Base-by-base conservation (phyloP, 2,329 filamentous ascomycete genomes). In the Arthrocladium fulminans region DNA sequence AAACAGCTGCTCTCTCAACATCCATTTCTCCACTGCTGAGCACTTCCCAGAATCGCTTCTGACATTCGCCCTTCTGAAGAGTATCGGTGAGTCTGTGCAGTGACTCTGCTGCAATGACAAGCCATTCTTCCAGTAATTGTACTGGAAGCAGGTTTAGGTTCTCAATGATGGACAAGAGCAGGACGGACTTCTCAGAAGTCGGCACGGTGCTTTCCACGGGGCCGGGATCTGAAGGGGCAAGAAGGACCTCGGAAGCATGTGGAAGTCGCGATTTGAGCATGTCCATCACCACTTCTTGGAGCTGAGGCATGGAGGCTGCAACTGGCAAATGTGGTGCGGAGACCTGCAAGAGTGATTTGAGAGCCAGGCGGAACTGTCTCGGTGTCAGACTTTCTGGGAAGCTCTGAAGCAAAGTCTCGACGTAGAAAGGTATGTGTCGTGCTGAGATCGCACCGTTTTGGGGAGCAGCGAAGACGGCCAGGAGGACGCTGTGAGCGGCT, bases 351-450 rank as follows among this genome's bases (percentile, higher is more conserved):
- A 95, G 72, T 1, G 87, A 90, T 63, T 84, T 86, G 72, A 94
- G 89, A 9, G 88, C 89, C 8, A 95, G 73, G 24, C 88, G 79
- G 70, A 96, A 95, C 63, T 96, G 89, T 13, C 88, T 80, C 1
- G 86, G 75, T 0, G 86, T 89, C 17, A 95, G 79, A 50, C 83
- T 84, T 1, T 73, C 63, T 0, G 89, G 88, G 64, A 95, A 95
- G 1, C 87, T 82, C 60, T 72, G 73, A 60, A 94, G 86, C 0
- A 95, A 74, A 12, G 83, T 81, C 57, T 89, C 83, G 54, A 94
- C 81, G 65, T 96, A 95, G 60, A 86, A 86, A 0, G 88, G 86
- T 1, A 89, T 74, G 47, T 92, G 77, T 54, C 77, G 75, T 7
- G 81, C 76, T 13, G 86, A 82, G 19, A 94, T 69, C 13, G 77